Percentiles rank a stretch among this genome's conserved stretches.
phyloP scores from a whole-genome alignment of 495 filamentous ascomycete genomes.

The Aspergillus carlsbadensis region DNA sequence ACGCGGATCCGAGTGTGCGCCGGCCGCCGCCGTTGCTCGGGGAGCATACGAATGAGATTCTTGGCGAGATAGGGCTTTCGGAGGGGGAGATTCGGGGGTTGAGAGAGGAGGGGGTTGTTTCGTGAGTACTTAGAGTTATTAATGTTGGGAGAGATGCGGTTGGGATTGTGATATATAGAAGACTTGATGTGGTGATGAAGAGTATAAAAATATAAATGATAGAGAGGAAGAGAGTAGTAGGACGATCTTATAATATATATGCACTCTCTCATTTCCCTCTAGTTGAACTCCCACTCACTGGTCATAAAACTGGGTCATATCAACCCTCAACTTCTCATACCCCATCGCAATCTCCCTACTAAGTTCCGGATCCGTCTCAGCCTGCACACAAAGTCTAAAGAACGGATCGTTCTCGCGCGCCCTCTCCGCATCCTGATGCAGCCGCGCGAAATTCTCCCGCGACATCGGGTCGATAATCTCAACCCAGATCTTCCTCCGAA shows the following conservation, averaged over 20 bases:
- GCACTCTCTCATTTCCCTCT: too few relatives aligned
- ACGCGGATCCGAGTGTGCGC: conserved; percentile 70
- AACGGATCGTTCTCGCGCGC: conserved; percentile 38
- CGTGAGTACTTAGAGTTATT: conserved; percentile 28
- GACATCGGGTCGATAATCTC: conserved; percentile 57
- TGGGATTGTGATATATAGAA: too few relatives aligned
- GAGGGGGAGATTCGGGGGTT: conserved; percentile 60
- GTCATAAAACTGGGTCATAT: conserved; percentile 33
- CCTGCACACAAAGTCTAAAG: conserved; percentile 27
- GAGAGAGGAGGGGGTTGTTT: conserved; percentile 66
- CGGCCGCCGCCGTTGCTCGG: conserved; percentile 85
- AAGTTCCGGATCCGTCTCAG: conserved; percentile 26
- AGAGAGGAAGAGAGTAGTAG: too few relatives aligned
- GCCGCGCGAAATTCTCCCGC: conserved; percentile 45
- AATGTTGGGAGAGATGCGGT: too few relatives aligned
- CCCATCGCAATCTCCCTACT: conserved; percentile 27
- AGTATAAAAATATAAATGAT: neutral
- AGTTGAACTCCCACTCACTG: neutral
- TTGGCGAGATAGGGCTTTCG: conserved; percentile 62
- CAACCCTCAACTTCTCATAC: conserved; percentile 27
- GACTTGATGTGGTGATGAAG: too few relatives aligned
- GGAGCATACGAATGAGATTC: conserved; percentile 87
- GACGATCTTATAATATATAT: too few relatives aligned
- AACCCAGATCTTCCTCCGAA: conserved; percentile 54
- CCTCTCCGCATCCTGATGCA: conserved; percentile 38